Base-by-base conservation (phyloP, 106 monocot species). In the Dioscorea zingiberensis region DNA sequence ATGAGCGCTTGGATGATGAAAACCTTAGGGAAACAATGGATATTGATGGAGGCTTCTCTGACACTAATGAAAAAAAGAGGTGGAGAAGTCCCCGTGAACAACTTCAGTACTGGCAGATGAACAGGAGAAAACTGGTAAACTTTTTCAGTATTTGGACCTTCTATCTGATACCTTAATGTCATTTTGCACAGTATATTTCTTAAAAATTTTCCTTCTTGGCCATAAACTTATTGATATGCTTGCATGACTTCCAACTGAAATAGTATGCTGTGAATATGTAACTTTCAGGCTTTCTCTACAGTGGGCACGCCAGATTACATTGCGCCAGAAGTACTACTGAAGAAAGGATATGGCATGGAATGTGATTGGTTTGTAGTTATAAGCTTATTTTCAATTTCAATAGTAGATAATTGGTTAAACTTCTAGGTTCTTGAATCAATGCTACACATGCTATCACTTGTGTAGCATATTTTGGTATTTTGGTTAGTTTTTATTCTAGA, bases 321-420 rank as follows among this genome's bases (percentile, higher is more conserved):
- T 83, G 97, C 97, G 23, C 97, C 97, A 58, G 97, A 97, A 85
- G 92, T 97, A 22, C 82, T 97, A 70, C 63, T 97, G 47, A 97
- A 97, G 81, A 97, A 91, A 80, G 95, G 95, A 70, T 97, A 97
- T 81, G 95, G 97, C 73, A 88, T 97, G 91, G 97, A 97, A 54
- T 97, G 97, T 71, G 97, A 97, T 70, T 97, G 97, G 97, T 97
- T 69, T 21, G 94, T 83, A 54, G 4, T 38, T 38, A 38, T 6
- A 38, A 38, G 38, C 38, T 38, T 38, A 38, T 38, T 38, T 38
- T 38, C 4, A 38, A 38, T 38, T 38, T 38, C 38, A 38, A 38
- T 38, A 10, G 38, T 38, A 6, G 38, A 38, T 38, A 0, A 6
- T 6, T 6, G 38, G 38, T 38, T 38, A 38, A 38, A 38, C 0